Evolutionary conservation across 148 eudicot species (phyloP).

Genomic region (Vaccinium corymbosum): DNA sequence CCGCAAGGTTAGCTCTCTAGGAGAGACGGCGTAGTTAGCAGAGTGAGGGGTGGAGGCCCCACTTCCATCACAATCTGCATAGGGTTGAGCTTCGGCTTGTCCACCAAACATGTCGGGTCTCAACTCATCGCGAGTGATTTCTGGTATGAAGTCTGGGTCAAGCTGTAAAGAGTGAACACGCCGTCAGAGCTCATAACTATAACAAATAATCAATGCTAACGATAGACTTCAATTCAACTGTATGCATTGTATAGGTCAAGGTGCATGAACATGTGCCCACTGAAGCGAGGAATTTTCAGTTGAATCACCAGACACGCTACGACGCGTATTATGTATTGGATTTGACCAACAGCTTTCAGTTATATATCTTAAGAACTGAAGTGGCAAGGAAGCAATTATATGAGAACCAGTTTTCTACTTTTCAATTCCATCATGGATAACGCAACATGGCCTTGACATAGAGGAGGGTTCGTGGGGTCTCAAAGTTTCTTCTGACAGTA

Average conservation of each 20-base stretch:
- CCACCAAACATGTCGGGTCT: slow-evolving; percentile 38
- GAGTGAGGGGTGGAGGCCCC: slow-evolving; percentile 48
- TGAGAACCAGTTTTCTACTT: background rate
- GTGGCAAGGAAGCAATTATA: background rate
- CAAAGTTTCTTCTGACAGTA: background rate
- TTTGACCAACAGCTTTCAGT: background rate
- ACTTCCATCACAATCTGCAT: slow-evolving; percentile 48
- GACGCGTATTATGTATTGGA: background rate
- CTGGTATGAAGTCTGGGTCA: slow-evolving; percentile 45
- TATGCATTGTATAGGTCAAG: background rate
- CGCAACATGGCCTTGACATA: background rate
- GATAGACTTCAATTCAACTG: background rate
- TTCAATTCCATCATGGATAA: background rate
- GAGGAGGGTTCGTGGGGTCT: background rate
- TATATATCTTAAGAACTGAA: background rate
- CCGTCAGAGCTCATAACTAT: slow-evolving; percentile 1
- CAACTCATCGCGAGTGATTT: slow-evolving; percentile 46
- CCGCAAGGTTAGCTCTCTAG: slow-evolving; percentile 62
- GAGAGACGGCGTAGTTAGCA: slow-evolving; percentile 58
- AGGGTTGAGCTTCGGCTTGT: slow-evolving; percentile 38
- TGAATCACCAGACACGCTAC: background rate
- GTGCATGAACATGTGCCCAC: background rate
- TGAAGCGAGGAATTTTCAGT: background rate
- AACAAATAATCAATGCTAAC: background rate
- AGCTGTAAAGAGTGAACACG: slow-evolving; percentile 36